Conservation (phyloP, 768 basidiomycete genomes). For the Naematelia aurantialba region DNA sequence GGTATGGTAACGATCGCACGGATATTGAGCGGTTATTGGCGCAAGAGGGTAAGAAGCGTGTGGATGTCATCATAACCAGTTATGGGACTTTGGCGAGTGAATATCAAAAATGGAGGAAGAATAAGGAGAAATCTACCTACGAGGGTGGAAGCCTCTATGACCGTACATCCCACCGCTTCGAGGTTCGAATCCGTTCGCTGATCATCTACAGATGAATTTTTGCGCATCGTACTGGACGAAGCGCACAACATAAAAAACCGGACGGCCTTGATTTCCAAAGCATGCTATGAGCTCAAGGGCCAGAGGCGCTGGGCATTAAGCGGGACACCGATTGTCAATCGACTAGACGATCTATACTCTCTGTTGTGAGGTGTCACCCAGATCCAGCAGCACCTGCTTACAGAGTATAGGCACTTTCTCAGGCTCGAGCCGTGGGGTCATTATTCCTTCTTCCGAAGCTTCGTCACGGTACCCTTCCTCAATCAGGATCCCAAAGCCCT, state of each 20-base stretch:
- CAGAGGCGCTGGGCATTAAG: constrained; percentile 86
- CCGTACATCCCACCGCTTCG: constrained; percentile 38
- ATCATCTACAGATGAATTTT: constrained; percentile 30
- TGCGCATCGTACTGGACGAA: constrained; percentile 61
- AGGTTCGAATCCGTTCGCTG: not conserved
- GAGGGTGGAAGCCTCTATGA: constrained; percentile 53
- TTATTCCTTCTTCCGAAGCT: constrained; percentile 70
- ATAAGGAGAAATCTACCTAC: constrained; percentile 64
- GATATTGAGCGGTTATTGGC: constrained; percentile 61
- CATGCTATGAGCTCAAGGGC: constrained; percentile 77
- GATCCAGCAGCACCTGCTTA: constrained; percentile 7
- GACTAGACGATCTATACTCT: constrained; percentile 84
- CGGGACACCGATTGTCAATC: constrained; percentile 94
- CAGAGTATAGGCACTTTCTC: constrained; percentile 45
- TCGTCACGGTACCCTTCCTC: constrained; percentile 87
- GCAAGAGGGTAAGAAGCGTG: constrained; percentile 56
- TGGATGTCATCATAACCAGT: constrained; percentile 82
- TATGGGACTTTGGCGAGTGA: constrained; percentile 91
- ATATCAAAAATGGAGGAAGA: constrained; percentile 53
- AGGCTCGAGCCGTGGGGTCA: constrained; percentile 52
- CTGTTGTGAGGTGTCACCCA: constrained; percentile 54
- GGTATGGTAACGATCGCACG: constrained; percentile 84
- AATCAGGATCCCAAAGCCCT: constrained; percentile 87
- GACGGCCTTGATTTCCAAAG: constrained; percentile 50
- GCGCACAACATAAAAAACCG: constrained; percentile 93